Conservation (phyloP, 1,284 basidiomycete genomes). For the Cryptococcus sp. region DNA sequence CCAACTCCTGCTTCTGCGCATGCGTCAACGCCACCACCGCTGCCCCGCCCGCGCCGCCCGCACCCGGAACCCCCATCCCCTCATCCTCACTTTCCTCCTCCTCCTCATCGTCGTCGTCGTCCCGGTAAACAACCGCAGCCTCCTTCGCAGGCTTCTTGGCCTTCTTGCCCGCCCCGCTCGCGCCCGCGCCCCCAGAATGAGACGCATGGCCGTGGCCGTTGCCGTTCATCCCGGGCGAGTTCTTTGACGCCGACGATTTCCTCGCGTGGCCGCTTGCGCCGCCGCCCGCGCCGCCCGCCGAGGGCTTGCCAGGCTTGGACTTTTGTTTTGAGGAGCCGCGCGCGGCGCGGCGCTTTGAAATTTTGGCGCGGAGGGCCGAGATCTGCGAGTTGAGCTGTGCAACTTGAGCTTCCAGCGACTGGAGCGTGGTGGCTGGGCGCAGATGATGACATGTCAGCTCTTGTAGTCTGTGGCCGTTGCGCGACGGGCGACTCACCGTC, state of each 20-base stretch:
- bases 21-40: constrained; percentile 59
- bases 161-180: constrained; percentile 37
- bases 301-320: constrained; percentile 37
- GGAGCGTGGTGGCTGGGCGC: constrained; percentile 6
- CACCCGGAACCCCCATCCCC: constrained; percentile 13
- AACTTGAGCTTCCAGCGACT: constrained; percentile 15
- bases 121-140: constrained; percentile 28
- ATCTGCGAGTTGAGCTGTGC: constrained; percentile 24
- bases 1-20: constrained; percentile 93
- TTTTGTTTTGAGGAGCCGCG: constrained; percentile 20
- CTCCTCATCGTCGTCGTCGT: constrained; percentile 50
- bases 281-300: constrained; percentile 53
- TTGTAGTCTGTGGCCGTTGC: no score
- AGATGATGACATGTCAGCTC: no score
- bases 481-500: constrained; percentile 47
- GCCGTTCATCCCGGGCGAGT: constrained; percentile 36
- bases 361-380: constrained; percentile 25
- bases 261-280: constrained; percentile 46
- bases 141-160: constrained; percentile 38
- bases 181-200: no score
- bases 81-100: constrained; percentile 46
- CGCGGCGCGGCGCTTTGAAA: constrained; percentile 31
- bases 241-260: constrained; percentile 39
- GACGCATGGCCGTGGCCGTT: constrained; percentile 27
- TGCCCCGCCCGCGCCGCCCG: constrained; percentile 19